phyloP scores from a whole-genome alignment of 495 filamentous ascomycete genomes.

The Trichoderma asperelloides region DNA sequence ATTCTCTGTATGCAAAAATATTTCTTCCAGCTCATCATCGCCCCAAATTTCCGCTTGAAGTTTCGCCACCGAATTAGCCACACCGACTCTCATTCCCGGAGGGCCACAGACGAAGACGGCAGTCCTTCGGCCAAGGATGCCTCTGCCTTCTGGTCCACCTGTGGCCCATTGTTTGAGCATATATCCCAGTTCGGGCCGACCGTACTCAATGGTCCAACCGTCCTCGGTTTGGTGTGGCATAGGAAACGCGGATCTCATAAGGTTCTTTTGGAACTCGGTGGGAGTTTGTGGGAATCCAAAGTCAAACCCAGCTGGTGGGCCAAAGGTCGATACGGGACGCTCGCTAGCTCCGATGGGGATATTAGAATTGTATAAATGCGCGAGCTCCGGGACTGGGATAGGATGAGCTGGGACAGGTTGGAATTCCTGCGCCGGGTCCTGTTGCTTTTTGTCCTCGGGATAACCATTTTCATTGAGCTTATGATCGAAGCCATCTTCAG shows the following conservation, averaged over 20 bases:
- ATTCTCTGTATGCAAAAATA: constrained; percentile 92
- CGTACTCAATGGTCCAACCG: constrained; percentile 87
- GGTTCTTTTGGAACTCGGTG: constrained; percentile 69
- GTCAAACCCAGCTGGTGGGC: constrained; percentile 50
- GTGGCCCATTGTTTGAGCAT: constrained; percentile 73
- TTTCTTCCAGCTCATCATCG: constrained; percentile 70
- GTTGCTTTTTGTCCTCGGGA: constrained; percentile 12
- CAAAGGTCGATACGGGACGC: constrained; percentile 35
- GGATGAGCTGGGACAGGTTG: constrained; percentile 9
- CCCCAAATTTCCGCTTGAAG: constrained; percentile 77
- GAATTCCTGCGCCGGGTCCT: not conserved
- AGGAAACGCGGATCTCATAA: constrained; percentile 81
- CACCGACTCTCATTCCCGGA: constrained; percentile 75
- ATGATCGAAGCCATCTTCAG: not conserved
- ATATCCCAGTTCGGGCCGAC: constrained; percentile 76
- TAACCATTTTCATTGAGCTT: constrained; percentile 10
- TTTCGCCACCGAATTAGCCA: constrained; percentile 71
- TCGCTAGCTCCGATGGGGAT: constrained; percentile 19
- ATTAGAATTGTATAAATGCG: constrained; percentile 41
- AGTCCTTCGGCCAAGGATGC: constrained; percentile 70
- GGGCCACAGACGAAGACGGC: constrained; percentile 94
- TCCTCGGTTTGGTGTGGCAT: constrained; percentile 57
- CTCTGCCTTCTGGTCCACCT: constrained; percentile 43
- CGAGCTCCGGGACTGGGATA: constrained; percentile 37
- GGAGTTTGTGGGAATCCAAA: constrained; percentile 70